Percentiles rank a stretch among this genome's conserved stretches.
These are phyloP conservation scores for Benincasa hispida DNA, from an alignment of 306 rosid species.

Conservation along the genomic window DNA sequence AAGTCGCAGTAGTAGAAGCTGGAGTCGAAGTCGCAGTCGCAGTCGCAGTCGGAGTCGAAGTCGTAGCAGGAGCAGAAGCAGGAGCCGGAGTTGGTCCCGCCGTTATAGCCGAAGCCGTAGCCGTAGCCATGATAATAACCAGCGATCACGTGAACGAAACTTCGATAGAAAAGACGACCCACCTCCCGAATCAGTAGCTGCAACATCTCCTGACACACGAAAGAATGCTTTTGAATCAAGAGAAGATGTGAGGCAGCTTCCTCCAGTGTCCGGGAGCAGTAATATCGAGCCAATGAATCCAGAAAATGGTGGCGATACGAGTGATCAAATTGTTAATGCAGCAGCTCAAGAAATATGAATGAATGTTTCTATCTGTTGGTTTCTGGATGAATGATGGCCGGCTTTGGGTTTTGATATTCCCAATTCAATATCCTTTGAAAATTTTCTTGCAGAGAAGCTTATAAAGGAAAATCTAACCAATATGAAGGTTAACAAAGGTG, in stretches of 20 bases:
- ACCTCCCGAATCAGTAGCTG: slow-evolving; percentile 22
- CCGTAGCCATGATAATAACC: slow-evolving; percentile 26
- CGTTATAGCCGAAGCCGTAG: slow-evolving; percentile 26
- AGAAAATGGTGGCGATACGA: slow-evolving; percentile 18
- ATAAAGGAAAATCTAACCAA: background rate
- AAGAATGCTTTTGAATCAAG: slow-evolving; percentile 17
- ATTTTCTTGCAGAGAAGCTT: background rate
- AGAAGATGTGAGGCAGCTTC: slow-evolving; percentile 21
- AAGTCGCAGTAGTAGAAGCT: slow-evolving; percentile 26
- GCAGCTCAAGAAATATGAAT: background rate
- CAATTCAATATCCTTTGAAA: background rate
- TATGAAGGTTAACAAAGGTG: background rate
- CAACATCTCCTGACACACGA: slow-evolving; percentile 22
- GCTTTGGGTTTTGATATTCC: background rate
- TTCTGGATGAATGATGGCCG: background rate
- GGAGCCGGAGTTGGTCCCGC: slow-evolving; percentile 33
- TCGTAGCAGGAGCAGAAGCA: slow-evolving; percentile 39
- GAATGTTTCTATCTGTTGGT: background rate
- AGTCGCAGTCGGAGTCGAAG: slow-evolving; percentile 43
- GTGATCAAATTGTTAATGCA: slow-evolving; percentile 18
- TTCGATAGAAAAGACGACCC: slow-evolving; percentile 23
- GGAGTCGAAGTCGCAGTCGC: slow-evolving; percentile 44
- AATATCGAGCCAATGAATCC: slow-evolving; percentile 13
- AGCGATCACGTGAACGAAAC: slow-evolving; percentile 19
- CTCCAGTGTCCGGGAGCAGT: slow-evolving; percentile 21